Conservation (phyloP, 148 eudicot genomes). For the Tetragonia tetragonoides region DNA sequence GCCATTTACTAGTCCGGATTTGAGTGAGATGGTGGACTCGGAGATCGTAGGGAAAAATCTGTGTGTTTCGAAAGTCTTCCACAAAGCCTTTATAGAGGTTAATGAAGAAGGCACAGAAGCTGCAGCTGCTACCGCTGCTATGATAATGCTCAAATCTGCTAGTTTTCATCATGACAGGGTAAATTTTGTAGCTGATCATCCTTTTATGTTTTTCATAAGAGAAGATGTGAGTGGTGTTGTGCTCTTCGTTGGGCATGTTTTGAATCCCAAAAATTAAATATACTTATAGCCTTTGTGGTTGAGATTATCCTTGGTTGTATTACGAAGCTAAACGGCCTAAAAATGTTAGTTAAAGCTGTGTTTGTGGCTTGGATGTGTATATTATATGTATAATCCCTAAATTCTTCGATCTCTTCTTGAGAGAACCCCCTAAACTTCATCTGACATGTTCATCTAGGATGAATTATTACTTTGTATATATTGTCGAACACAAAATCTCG, state of each 20-base stretch:
- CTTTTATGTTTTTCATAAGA: constrained; percentile 22
- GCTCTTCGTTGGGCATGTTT: constrained; percentile 7
- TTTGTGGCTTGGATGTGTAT: too few relatives aligned
- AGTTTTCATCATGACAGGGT: neutral
- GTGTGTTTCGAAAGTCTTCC: neutral
- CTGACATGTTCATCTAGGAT: too few relatives aligned
- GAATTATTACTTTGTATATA: too few relatives aligned
- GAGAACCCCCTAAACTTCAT: too few relatives aligned
- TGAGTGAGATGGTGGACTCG: constrained; percentile 21
- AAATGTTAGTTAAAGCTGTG: too few relatives aligned
- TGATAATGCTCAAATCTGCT: too few relatives aligned
- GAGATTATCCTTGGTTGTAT: neutral
- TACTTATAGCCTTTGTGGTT: neutral
- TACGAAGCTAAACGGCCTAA: too few relatives aligned
- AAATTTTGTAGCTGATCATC: constrained; percentile 24
- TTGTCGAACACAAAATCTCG: too few relatives aligned
- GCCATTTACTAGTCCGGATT: neutral
- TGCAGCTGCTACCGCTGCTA: constrained; percentile 8
- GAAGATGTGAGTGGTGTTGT: constrained; percentile 15
- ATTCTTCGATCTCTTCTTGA: too few relatives aligned
- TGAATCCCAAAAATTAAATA: neutral
- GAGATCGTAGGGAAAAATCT: neutral
- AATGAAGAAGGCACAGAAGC: constrained; percentile 29
- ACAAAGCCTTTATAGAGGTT: constrained; percentile 19
- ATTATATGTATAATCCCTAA: too few relatives aligned